Evolutionary conservation across 2,329 filamentous ascomycete species (phyloP).

Genomic region (Beauveria scarabaeidicola): DNA sequence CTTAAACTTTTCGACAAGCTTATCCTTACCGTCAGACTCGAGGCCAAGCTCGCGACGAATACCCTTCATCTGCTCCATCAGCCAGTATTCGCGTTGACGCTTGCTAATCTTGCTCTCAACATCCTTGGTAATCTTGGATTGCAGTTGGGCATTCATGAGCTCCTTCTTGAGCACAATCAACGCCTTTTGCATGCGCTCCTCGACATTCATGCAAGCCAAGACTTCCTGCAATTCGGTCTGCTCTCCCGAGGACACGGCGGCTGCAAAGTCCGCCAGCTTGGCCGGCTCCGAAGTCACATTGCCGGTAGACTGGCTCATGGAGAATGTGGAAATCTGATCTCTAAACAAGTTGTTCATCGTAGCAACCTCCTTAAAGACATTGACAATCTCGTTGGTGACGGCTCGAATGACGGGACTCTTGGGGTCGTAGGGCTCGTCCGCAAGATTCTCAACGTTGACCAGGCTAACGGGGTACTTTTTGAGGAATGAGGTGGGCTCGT

Average conservation of each 20-base stretch:
- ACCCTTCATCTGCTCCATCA: conserved; percentile 99
- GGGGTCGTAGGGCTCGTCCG: conserved; percentile 81
- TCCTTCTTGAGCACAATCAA: conserved; percentile 93
- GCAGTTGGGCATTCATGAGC: conserved; percentile 93
- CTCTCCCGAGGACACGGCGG: conserved; percentile 90
- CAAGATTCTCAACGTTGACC: conserved; percentile 89
- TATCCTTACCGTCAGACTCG: conserved; percentile 96
- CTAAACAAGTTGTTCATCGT: conserved; percentile 90
- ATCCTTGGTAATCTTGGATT: conserved; percentile 96
- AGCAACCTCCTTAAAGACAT: conserved; percentile 96
- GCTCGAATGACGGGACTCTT: conserved; percentile 85
- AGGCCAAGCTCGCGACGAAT: conserved; percentile 92
- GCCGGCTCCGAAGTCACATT: conserved; percentile 93
- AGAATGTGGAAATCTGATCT: conserved; percentile 95
- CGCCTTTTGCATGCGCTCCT: conserved; percentile 86
- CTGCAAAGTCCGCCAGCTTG: conserved; percentile 93
- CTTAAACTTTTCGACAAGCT: conserved; percentile 94
- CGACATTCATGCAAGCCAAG: conserved; percentile 78
- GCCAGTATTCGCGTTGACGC: conserved; percentile 92
- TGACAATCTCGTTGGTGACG: conserved; percentile 94
- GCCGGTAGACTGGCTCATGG: conserved; percentile 86
- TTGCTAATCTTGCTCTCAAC: conserved; percentile 97
- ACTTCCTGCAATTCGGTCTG: conserved; percentile 89
- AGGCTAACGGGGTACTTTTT: conserved; percentile 87
- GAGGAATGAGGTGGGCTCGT: conserved; percentile 85